These are phyloP conservation scores for Ophiostoma tasmaniense DNA, from an alignment of 2,329 filamentous ascomycete species.

Conservation along the genomic window DNA sequence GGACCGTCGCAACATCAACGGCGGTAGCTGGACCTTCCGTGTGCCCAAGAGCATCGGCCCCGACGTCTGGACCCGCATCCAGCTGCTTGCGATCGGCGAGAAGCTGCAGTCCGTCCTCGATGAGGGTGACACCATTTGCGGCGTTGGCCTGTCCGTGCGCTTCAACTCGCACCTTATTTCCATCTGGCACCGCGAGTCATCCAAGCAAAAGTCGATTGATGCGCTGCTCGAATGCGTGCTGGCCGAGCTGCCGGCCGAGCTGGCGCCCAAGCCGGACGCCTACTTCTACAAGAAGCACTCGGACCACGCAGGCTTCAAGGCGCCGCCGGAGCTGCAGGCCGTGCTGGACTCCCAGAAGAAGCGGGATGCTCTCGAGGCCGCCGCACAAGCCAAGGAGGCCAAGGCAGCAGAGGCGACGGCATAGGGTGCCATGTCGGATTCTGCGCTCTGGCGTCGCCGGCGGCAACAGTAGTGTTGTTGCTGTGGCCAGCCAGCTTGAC, in stretches of 20 bases:
- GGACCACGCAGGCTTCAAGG: constrained; percentile 76
- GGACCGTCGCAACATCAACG: constrained; percentile 75
- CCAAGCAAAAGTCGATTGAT: constrained; percentile 70
- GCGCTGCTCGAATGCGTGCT: constrained; percentile 65
- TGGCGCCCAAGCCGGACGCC: constrained; percentile 61
- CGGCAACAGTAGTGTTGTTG: not conserved
- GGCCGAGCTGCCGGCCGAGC: constrained; percentile 61
- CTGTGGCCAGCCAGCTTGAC: not conserved
- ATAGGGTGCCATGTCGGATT: not conserved
- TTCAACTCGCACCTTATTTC: constrained; percentile 85
- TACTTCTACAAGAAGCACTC: constrained; percentile 86
- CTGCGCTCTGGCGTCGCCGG: not conserved
- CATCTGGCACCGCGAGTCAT: constrained; percentile 86
- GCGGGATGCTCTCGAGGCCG: constrained; percentile 30
- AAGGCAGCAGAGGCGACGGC: not conserved
- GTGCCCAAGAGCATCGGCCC: constrained; percentile 66
- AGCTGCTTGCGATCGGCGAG: constrained; percentile 77
- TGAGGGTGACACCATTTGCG: constrained; percentile 74
- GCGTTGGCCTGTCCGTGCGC: constrained; percentile 76
- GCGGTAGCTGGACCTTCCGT: constrained; percentile 88
- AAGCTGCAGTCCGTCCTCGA: constrained; percentile 66
- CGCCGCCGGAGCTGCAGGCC: constrained; percentile 49
- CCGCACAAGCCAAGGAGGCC: not conserved
- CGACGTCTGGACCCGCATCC: constrained; percentile 73
- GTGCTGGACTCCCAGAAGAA: constrained; percentile 49